A percentile compares a stretch with the other conserved stretches of the same genome.
Evolutionary conservation across 148 eudicot genomes (phyloP).

Genomic region (Amaranthus hypochondriacus): DNA sequence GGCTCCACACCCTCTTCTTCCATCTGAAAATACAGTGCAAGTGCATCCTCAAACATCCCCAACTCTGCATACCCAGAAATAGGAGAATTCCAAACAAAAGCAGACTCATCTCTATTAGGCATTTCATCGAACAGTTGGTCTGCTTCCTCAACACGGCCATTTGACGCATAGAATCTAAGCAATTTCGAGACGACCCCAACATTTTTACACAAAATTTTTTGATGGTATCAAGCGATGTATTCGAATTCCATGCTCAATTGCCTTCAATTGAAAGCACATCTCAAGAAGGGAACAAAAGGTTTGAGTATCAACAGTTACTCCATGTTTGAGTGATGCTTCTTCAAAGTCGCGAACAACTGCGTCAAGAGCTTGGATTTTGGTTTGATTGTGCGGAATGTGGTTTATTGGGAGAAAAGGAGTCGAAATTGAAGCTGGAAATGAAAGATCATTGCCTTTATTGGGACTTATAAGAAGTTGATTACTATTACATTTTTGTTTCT

Average conservation of each 20-base stretch:
- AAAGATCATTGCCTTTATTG: no score
- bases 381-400: slow-evolving; percentile 27
- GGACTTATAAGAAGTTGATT: no score
- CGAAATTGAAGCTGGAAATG: no score
- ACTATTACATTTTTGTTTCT: no score
- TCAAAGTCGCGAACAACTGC: slow-evolving; percentile 49
- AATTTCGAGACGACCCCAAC: slow-evolving; percentile 67
- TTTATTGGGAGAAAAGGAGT: slow-evolving; percentile 5
- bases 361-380: slow-evolving; percentile 62
- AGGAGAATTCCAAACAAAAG: no score
- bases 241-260: slow-evolving; percentile 27
- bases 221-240: slow-evolving; percentile 41
- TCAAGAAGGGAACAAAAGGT: slow-evolving; percentile 56
- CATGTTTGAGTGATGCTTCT: slow-evolving; percentile 43
- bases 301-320: slow-evolving; percentile 16
- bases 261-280: slow-evolving; percentile 56
- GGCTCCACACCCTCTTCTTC: no score
- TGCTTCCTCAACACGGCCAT: slow-evolving; percentile 42
- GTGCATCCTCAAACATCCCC: no score
- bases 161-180: slow-evolving; percentile 35
- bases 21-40: no score
- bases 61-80: no score
- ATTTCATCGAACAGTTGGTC: slow-evolving; percentile 85
- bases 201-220: slow-evolving; percentile 39
- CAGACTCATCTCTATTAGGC: slow-evolving; percentile 44